A percentile compares a stretch with the other conserved stretches of the same genome.
Evolutionary conservation across 2,329 filamentous ascomycete genomes (phyloP).

Genomic region (Botrytis medusae): DNA sequence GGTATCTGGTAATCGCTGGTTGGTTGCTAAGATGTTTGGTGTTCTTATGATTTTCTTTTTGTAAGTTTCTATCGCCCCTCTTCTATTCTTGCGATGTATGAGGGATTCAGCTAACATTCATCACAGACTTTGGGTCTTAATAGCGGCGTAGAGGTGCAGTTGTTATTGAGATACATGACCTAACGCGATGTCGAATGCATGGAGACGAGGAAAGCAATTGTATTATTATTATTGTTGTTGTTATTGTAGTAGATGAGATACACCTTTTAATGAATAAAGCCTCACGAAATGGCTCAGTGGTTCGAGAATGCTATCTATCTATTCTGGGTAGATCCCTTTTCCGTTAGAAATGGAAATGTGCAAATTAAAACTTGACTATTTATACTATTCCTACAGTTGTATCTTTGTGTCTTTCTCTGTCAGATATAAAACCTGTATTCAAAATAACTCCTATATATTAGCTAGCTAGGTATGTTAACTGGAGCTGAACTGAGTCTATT

Average conservation of each 20-base stretch:
- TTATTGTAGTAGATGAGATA: slow-evolving; percentile 3
- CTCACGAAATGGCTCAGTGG: not conserved
- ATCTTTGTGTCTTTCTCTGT: no score
- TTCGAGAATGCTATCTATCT: not conserved
- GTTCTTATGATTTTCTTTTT: slow-evolving; percentile 94
- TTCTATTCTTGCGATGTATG: not conserved
- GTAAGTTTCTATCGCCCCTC: slow-evolving; percentile 43
- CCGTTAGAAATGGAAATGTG: no score
- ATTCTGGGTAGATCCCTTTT: no score
- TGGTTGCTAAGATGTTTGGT: slow-evolving; percentile 85
- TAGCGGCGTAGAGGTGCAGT: slow-evolving; percentile 20
- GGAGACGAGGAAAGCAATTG: not conserved
- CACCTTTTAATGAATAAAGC: slow-evolving; percentile 12
- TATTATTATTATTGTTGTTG: slow-evolving; percentile 1
- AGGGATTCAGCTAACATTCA: slow-evolving; percentile 4
- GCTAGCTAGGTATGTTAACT: no score
- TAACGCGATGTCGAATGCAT: not conserved
- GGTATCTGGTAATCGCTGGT: slow-evolving; percentile 92
- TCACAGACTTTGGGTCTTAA: slow-evolving; percentile 37
- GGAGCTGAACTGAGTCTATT: no score
- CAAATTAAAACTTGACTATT: no score
- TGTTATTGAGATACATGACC: not conserved
- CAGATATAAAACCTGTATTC: no score
- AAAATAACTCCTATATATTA: no score
- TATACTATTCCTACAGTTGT: no score